A percentile compares a stretch with the other conserved stretches of the same genome.
phyloP scores from a whole-genome alignment of 495 filamentous ascomycete genomes.

The Aspergillus avenaceus region DNA sequence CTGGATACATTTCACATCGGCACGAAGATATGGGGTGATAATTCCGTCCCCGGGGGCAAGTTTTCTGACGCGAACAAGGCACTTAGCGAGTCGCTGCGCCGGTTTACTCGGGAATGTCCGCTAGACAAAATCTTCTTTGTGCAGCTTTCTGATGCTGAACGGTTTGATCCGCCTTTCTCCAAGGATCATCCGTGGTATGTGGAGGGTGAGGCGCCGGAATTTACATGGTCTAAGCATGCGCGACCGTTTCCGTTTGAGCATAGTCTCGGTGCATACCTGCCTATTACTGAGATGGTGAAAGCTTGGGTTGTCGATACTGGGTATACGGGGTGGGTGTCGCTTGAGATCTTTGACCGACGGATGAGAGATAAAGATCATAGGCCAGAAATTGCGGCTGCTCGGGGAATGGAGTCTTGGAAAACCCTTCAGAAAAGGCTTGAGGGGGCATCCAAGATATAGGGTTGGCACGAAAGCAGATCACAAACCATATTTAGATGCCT shows the following conservation, averaged over 20 bases:
- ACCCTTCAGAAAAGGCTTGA: conserved; percentile 12
- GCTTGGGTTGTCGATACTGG: conserved; percentile 59
- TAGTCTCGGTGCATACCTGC: conserved; percentile 62
- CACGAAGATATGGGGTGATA: conserved; percentile 63
- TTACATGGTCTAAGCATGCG: conserved; percentile 76
- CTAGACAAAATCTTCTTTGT: conserved; percentile 67
- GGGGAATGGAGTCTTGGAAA: conserved; percentile 24
- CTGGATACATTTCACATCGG: conserved; percentile 72
- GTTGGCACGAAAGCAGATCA: too few species aligned
- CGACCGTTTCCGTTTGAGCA: conserved; percentile 65
- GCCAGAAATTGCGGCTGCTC: conserved; percentile 14
- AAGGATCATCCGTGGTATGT: conserved; percentile 59
- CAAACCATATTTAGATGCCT: too few species aligned
- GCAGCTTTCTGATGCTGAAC: conserved; percentile 69
- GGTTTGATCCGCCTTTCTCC: conserved; percentile 54
- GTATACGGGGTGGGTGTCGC: conserved; percentile 66
- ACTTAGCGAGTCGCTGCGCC: conserved; percentile 49
- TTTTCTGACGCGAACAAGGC: conserved; percentile 49
- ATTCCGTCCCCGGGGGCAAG: conserved; percentile 44
- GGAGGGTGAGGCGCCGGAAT: conserved; percentile 56
- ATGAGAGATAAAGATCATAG: conserved; percentile 47
- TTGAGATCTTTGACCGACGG: conserved; percentile 67
- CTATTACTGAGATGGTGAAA: conserved; percentile 31
- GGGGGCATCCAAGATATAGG: too few species aligned
- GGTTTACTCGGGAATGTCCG: conserved; percentile 50